Evolutionary conservation across 2,329 filamentous ascomycete species (phyloP), one percentile per base, ranked within the genome.

Genomic region (Penicillium expansum): DNA sequence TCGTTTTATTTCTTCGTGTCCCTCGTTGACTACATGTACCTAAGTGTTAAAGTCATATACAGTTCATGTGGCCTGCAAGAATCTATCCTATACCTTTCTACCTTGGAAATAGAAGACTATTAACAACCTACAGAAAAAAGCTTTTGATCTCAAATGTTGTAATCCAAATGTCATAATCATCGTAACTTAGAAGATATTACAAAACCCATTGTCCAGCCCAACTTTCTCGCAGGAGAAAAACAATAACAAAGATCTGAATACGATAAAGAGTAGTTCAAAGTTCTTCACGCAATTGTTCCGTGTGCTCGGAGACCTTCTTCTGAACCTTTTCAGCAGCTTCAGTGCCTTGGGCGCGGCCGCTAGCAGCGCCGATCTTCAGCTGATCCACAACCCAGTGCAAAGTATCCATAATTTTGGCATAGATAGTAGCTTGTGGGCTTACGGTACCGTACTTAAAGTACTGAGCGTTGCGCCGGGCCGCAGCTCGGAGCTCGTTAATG

Each of bases 361-460:
- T 74, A n/a, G 77, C 71, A 48, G 78, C 77, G 32, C 79, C 79
- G 35, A 80, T 71, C 67, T 74, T 79, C 52, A 82, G 59, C 67
- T 82, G 79, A 35, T 79, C 75, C 55, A 80, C 53, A 24, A 79
- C 64, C 80, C 80, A 83, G 62, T 80, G 71, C 22, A 74, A 65
- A 41, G 73, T 71, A 39, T 75, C 72, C 62, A 76, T 72, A 56
- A 90, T 65, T 73, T 87, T 88, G 69, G 86, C 86, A 61, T 86
- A 83, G 47, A 91, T 74, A 7, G 87, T 89, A 50, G 80, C 84
- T 49, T 82, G 76, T 14, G 90, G 88, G 29, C 82, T 82, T 9
- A 81, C 83, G 5, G 87, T 90, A 51, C 90, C 90, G 67, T 92
- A 90, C 67, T 83, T 84, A 79, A 91, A 93, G 73, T 88, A 92